phyloP scores from a whole-genome alignment of 2,329 filamentous ascomycete genomes.

The Alternaria gaisen region DNA sequence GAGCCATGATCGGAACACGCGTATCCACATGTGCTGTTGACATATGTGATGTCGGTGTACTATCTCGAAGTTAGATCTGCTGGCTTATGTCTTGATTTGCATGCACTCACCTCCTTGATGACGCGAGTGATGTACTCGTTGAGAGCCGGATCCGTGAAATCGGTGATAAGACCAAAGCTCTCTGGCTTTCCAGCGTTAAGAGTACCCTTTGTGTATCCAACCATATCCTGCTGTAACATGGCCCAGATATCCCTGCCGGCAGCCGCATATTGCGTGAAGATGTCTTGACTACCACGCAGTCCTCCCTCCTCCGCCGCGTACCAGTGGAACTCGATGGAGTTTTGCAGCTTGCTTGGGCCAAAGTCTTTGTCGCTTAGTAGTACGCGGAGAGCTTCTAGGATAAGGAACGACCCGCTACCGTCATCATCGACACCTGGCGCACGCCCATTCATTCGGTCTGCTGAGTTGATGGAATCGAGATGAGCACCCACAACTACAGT shows the following conservation, averaged over 20 bases:
- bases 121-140: constrained; percentile 89
- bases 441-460: constrained; percentile 46
- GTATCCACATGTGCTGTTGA: constrained; percentile 87
- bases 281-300: constrained; percentile 83
- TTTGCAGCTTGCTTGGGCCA: constrained; percentile 64
- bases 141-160: constrained; percentile 81
- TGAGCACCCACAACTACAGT: constrained; percentile 89
- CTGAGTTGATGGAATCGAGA: constrained; percentile 56
- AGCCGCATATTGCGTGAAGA: constrained; percentile 82
- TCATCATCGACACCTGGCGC: constrained; percentile 91
- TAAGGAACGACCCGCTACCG: constrained; percentile 89
- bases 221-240: constrained; percentile 98
- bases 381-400: constrained; percentile 85
- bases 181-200: constrained; percentile 64
- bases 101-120: constrained; percentile 59
- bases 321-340: constrained; percentile 97
- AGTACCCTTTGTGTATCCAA: constrained; percentile 72
- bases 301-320: constrained; percentile 90
- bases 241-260: constrained; percentile 81
- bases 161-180: constrained; percentile 88
- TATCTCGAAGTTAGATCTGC: constrained; percentile 42
- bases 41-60: constrained; percentile 87
- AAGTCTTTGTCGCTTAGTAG: constrained; percentile 69
- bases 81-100: not conserved
- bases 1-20: constrained; percentile 79